A percentile compares a stretch with the other conserved stretches of the same genome.
Conservation (phyloP, 495 filamentous ascomycete genomes). For the Aspergillus hancockii region DNA sequence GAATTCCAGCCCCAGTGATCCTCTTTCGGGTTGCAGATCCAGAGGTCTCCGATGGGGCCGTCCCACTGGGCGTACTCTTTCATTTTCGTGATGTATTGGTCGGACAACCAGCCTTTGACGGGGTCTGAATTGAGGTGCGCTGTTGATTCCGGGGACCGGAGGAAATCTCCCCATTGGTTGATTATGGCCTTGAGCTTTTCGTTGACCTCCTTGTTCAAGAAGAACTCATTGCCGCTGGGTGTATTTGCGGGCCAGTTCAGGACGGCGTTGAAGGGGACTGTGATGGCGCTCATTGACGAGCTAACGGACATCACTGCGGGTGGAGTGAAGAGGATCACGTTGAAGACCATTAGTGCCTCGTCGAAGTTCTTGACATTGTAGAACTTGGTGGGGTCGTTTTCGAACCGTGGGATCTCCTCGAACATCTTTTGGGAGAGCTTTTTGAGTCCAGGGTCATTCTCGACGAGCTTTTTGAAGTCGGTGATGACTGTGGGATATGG, state of each 20-base stretch:
- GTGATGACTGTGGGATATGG: not conserved
- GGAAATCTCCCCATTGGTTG: not conserved
- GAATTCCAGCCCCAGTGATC: not conserved
- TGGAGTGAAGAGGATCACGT: not conserved
- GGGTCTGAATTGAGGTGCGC: too few relatives aligned
- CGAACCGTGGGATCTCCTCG: slow-evolving; percentile 1
- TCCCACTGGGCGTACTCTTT: not conserved
- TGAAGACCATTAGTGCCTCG: not conserved
- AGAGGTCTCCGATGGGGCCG: not conserved
- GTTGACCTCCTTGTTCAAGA: not conserved
- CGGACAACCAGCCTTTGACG: not conserved
- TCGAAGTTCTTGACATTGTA: not conserved
- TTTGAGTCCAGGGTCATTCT: not conserved
- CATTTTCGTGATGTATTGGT: not conserved
- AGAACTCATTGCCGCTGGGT: not conserved
- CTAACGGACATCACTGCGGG: not conserved
- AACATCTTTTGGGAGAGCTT: slow-evolving; percentile 1
- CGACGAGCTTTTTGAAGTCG: not conserved
- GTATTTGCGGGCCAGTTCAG: slow-evolving; percentile 7
- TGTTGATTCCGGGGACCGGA: not conserved
- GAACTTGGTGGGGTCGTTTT: not conserved
- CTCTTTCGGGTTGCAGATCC: not conserved
- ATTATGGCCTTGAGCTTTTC: not conserved
- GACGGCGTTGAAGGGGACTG: slow-evolving; percentile 1
- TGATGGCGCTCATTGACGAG: not conserved